Evolutionary conservation across 1,284 basidiomycete genomes (phyloP).

Genomic region (Cutaneotrichosporon cutaneum): DNA sequence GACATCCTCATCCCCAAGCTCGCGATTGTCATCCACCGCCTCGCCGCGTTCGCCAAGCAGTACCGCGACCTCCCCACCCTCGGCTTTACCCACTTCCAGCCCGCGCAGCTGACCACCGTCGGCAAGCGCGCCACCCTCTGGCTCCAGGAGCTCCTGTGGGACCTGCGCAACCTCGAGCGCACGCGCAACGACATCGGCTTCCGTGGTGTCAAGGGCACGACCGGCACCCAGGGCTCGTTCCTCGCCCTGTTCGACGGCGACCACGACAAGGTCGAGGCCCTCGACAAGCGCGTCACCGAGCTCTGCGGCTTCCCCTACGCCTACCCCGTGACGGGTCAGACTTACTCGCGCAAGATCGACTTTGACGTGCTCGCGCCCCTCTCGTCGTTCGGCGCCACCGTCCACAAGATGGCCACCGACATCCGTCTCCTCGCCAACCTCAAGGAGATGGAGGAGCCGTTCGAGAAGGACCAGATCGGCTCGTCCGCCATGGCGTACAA

Average conservation of each 20-base stretch:
- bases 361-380: constrained; percentile 87
- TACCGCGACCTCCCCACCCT: constrained; percentile 81
- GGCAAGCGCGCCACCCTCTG: constrained; percentile 98
- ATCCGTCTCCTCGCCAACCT: constrained; percentile 87
- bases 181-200: constrained; percentile 93
- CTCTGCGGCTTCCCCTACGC: constrained; percentile 90
- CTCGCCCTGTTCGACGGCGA: constrained; percentile 91
- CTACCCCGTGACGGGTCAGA: constrained; percentile 97
- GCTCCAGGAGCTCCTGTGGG: constrained; percentile 98
- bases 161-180: constrained; percentile 87
- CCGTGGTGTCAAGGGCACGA: constrained; percentile 98
- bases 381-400: constrained; percentile 88
- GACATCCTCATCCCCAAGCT: constrained; percentile 83
- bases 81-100: constrained; percentile 99
- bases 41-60: constrained; percentile 71
- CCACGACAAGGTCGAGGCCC: constrained; percentile 86
- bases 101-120: constrained; percentile 96
- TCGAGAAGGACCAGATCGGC: constrained; percentile 99
- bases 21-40: constrained; percentile 82
- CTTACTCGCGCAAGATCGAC: constrained; percentile 97
- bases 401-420: constrained; percentile 97
- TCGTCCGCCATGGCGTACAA: constrained; percentile 98
- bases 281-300: constrained; percentile 85
- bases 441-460: constrained; percentile 99
- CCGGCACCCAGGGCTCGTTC: constrained; percentile 97